Conservation (phyloP, 192 early-diverging fungal genomes). For the Podila epicladia region DNA sequence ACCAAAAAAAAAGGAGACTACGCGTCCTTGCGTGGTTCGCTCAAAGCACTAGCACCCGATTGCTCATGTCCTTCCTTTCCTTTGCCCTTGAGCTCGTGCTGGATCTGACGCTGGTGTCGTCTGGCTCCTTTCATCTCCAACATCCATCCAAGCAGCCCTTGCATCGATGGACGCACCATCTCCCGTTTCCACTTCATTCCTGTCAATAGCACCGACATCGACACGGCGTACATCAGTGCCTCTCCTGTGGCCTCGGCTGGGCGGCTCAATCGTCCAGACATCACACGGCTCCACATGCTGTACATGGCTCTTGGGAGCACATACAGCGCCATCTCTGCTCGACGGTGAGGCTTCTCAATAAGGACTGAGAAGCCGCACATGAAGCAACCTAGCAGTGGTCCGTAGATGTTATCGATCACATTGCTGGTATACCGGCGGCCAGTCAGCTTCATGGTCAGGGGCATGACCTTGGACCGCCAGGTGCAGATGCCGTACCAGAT, state of each 20-base stretch:
- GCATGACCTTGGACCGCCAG: slow-evolving; percentile 58
- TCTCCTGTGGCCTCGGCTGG: slow-evolving; percentile 51
- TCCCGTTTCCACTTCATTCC: slow-evolving; percentile 56
- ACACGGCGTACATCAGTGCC: slow-evolving; percentile 58
- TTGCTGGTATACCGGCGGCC: slow-evolving; percentile 36
- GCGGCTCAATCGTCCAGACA: slow-evolving; percentile 50
- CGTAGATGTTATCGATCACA: slow-evolving; percentile 56
- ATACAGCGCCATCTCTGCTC: slow-evolving; percentile 64
- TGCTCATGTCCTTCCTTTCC: too few species aligned
- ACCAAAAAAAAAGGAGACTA: too few species aligned
- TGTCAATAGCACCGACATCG: slow-evolving; percentile 60
- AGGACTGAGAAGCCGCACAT: slow-evolving; percentile 72
- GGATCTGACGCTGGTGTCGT: background rate
- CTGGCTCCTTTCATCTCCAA: slow-evolving; percentile 26
- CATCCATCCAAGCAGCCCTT: slow-evolving; percentile 64
- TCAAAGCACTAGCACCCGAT: too few species aligned
- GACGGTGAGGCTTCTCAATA: slow-evolving; percentile 66
- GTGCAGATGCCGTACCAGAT: slow-evolving; percentile 65
- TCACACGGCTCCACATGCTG: slow-evolving; percentile 56
- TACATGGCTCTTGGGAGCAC: slow-evolving; percentile 61
- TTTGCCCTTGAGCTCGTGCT: background rate
- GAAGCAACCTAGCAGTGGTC: slow-evolving; percentile 61
- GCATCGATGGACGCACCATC: slow-evolving; percentile 61
- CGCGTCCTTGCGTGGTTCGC: too few species aligned
- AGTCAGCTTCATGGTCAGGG: slow-evolving; percentile 40